A percentile compares a stretch with the other conserved stretches of the same genome.
These are phyloP conservation scores for Cephaloascus fragrans DNA, from an alignment of 805 yeast species.

Conservation along the genomic window DNA sequence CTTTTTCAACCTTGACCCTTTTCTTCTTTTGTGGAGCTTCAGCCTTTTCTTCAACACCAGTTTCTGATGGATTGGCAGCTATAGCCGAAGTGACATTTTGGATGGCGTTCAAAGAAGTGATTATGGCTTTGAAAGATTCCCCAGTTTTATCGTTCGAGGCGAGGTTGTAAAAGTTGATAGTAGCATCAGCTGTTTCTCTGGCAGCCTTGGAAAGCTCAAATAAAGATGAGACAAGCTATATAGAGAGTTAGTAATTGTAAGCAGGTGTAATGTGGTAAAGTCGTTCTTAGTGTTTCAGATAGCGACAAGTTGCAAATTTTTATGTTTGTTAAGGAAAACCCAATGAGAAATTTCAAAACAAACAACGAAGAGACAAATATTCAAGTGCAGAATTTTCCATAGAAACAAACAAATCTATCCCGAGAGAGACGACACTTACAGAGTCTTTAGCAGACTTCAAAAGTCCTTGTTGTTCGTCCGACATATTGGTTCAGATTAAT, in stretches of 20 bases:
- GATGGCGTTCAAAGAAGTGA: slow-evolving; percentile 27
- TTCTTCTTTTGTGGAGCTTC: slow-evolving; percentile 29
- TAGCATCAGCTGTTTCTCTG: slow-evolving; percentile 70
- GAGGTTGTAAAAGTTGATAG: slow-evolving; percentile 64
- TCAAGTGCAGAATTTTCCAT: too few relatives aligned
- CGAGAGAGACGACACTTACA: slow-evolving; percentile 12
- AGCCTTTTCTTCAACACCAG: slow-evolving; percentile 18
- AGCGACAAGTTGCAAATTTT: background rate
- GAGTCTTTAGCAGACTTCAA: slow-evolving; percentile 25
- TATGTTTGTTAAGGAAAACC: background rate
- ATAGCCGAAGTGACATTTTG: slow-evolving; percentile 23
- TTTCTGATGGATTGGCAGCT: slow-evolving; percentile 7
- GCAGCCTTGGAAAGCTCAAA: slow-evolving; percentile 84
- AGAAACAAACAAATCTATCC: background rate
- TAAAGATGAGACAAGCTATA: slow-evolving; percentile 63
- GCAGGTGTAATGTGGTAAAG: background rate
- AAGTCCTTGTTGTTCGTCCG: background rate
- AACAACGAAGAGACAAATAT: background rate
- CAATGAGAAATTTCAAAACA: background rate
- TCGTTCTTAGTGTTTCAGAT: background rate
- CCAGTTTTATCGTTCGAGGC: slow-evolving; percentile 34
- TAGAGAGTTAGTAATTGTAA: background rate
- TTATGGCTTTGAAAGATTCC: slow-evolving; percentile 19
- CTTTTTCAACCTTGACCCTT: slow-evolving; percentile 44
- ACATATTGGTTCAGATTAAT: background rate